phyloP scores from a whole-genome alignment of 192 early-diverging fungal genomes.

The Piromyces sp. region DNA sequence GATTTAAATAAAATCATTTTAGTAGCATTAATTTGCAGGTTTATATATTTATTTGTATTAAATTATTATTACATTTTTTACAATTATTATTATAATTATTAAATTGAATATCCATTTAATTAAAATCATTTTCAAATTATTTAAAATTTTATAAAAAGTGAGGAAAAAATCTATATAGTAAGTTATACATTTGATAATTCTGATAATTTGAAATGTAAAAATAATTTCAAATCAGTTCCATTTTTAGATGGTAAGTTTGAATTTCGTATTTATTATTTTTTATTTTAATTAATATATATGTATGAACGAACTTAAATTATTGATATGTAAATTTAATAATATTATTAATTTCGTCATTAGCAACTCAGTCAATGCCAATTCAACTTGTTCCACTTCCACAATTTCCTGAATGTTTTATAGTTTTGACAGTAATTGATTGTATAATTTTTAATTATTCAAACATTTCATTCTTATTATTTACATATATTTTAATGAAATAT shows the following conservation, averaged over 20 bases:
- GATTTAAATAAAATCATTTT: neutral
- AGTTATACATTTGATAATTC: neutral
- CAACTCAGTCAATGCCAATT: neutral
- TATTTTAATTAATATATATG: no score
- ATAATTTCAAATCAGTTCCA: neutral
- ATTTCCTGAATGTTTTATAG: neutral
- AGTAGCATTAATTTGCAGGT: neutral
- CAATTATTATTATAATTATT: no score
- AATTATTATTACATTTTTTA: no score
- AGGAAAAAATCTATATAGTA: neutral
- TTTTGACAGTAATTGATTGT: neutral
- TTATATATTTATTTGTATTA: no score
- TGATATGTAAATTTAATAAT: no score
- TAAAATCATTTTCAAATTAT: no score
- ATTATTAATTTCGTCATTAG: neutral
- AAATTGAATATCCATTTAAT: no score
- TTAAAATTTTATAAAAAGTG: neutral
- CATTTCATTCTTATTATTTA: no score
- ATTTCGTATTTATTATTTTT: no score
- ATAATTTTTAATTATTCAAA: no score
- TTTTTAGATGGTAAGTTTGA: neutral
- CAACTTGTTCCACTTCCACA: neutral
- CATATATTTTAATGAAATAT: no score
- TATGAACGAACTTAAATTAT: no score
- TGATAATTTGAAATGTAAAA: neutral